Evolutionary conservation across 352 stramenopile genomes (phyloP), one percentile per base, ranked within the genome.

Genomic region (Phytopythium litorale): DNA sequence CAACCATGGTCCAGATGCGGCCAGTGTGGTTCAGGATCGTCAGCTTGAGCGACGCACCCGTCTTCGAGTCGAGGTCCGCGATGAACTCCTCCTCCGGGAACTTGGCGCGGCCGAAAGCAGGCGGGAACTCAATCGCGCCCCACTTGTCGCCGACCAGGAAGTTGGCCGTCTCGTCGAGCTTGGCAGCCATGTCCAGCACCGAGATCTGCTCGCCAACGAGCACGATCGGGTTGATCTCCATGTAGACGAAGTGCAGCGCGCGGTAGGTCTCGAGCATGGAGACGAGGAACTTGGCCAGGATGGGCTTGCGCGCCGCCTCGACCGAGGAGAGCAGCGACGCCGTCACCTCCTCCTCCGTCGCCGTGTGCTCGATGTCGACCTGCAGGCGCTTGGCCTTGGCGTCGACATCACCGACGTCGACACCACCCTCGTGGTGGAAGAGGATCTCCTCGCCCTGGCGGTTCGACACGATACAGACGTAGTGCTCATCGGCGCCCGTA

Each of bases 201-300:
- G 88, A 93, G 58, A 98, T 96, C 68, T 91, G 84, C 69, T 97
- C 80, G 16, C 80, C 84, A 16, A 96, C 88, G 7, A 98, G 81
- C 60, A 98, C 96, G 62, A 99, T 94, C 23, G 96, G 96, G 78
- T 99, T 99, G 72, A 99, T 98, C 76, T 99, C 96, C 91, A 98
- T 97, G 81, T 98, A 98, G 25, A 96, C 90, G 75, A 99, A 99
- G 79, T 99, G 97, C 46, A 99, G 75, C 58, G 93, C 92, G 25
- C 95, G 79, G 87, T 98, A 98, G 5, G 93, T 81, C 62, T 92
- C 78, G 43, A 98, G 84, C 65, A 98, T 88, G n/a, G 73, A 75
- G 4, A 91, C 74, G 13, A 98, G 69, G 80, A 98, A 98, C 58
- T 81, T 89, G 56, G 89, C 79, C 16, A 98, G 68, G 58, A 92